Evolutionary conservation across 345 rosid species (phyloP).

Genomic region (Aethionema arabicum): DNA sequence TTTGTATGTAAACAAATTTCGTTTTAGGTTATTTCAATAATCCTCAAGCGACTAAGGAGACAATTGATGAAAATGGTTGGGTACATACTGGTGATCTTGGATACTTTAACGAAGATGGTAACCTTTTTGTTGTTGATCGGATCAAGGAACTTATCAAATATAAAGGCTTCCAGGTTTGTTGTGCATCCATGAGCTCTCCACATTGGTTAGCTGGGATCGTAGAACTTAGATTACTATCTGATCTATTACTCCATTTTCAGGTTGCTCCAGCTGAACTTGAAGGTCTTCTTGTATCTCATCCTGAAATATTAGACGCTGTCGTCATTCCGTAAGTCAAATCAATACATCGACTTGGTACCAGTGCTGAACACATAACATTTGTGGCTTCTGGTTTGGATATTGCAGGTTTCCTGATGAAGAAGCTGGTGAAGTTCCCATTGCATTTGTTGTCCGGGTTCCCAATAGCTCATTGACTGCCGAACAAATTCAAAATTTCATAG

Average conservation of each 20-base stretch:
- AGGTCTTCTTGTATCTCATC: slow-evolving; percentile 88
- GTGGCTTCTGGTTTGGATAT: background rate
- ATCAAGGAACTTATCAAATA: slow-evolving; percentile 91
- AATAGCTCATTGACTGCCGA: slow-evolving; percentile 56
- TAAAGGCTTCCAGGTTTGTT: slow-evolving; percentile 84
- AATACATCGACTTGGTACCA: too few species aligned
- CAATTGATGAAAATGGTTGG: slow-evolving; percentile 81
- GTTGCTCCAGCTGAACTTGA: slow-evolving; percentile 99
- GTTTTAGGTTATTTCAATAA: slow-evolving; percentile 76
- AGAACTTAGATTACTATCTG: background rate
- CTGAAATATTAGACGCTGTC: slow-evolving; percentile 68
- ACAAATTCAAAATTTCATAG: slow-evolving; percentile 54
- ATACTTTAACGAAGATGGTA: slow-evolving; percentile 73
- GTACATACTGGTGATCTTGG: slow-evolving; percentile 94
- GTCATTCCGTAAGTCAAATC: slow-evolving; percentile 63
- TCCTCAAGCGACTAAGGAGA: slow-evolving; percentile 68
- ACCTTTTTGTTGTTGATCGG: slow-evolving; percentile 75
- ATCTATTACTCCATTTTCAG: slow-evolving; percentile 29
- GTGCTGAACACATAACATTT: background rate
- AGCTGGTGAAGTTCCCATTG: slow-evolving; percentile 76
- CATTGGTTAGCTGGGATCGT: background rate
- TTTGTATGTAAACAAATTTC: background rate
- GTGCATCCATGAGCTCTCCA: background rate
- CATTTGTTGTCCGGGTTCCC: slow-evolving; percentile 60
- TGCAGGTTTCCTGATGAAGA: slow-evolving; percentile 67